Evolutionary conservation across 1,139 yeast genomes (phyloP).

Genomic region (Scheffersomyces lignicola): DNA sequence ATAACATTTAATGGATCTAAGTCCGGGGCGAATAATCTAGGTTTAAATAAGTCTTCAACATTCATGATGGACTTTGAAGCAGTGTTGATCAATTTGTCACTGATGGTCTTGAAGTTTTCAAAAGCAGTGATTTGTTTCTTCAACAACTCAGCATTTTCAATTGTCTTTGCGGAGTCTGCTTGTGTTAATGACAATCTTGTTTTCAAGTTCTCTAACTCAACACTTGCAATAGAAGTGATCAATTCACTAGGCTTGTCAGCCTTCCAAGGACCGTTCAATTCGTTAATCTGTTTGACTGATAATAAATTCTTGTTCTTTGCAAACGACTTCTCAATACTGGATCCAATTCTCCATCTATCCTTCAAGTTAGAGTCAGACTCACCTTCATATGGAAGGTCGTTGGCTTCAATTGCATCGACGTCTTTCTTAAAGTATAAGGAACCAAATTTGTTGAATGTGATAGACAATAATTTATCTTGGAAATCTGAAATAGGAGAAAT

Average conservation of each 20-base stretch:
- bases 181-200: conserved; percentile 56
- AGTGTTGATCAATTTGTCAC: conserved; percentile 56
- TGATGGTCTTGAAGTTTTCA: conserved; percentile 54
- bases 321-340: conserved; percentile 77
- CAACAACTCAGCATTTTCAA: conserved; percentile 43
- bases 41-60: conserved; percentile 61
- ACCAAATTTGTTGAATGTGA: conserved; percentile 72
- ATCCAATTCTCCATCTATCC: conserved; percentile 87
- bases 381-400: conserved; percentile 61
- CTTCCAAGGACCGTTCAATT: conserved; percentile 75
- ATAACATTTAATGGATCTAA: conserved; percentile 88
- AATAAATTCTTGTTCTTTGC: conserved; percentile 64
- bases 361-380: conserved; percentile 55
- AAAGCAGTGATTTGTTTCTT: conserved; percentile 57
- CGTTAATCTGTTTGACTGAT: conserved; percentile 44
- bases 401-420: conserved; percentile 42
- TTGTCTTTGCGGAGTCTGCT: conserved; percentile 48
- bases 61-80: conserved; percentile 56
- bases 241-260: conserved; percentile 57
- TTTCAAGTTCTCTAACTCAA: conserved; percentile 66
- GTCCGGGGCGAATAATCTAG: conserved; percentile 79
- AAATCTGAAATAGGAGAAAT: conserved; percentile 64
- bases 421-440: conserved; percentile 76
- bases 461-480: conserved; percentile 49
- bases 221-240: conserved; percentile 59